These are phyloP conservation scores for Globisporangium polare DNA, from an alignment of 352 stramenopile species.

Conservation along the genomic window DNA sequence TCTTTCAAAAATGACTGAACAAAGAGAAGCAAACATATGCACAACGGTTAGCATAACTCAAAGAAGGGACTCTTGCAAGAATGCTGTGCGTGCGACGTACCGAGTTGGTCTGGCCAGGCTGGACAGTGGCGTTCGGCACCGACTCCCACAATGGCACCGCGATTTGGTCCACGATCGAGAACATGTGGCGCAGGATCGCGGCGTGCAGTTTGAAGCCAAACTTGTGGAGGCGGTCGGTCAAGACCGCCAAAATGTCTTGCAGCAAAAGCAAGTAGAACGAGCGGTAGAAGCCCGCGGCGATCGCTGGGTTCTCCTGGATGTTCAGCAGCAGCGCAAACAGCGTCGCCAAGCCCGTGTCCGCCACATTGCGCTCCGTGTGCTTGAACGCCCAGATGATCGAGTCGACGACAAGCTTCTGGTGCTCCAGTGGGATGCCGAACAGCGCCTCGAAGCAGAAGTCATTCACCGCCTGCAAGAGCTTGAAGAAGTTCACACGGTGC, in stretches of 20 bases:
- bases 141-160: slow-evolving; percentile 95
- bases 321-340: slow-evolving; percentile 96
- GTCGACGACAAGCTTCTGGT: slow-evolving; percentile 99
- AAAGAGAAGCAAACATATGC: neutral
- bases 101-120: slow-evolving; percentile 74
- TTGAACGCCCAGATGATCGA: slow-evolving; percentile 99
- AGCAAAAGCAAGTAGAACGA: slow-evolving; percentile 94
- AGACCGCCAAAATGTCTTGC: slow-evolving; percentile 95
- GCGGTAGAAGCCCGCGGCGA: slow-evolving; percentile 97
- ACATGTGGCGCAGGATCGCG: slow-evolving; percentile 97
- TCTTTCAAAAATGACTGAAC: slow-evolving; percentile 91
- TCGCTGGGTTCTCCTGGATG: slow-evolving; percentile 92
- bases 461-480: slow-evolving; percentile 94
- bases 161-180: slow-evolving; percentile 96
- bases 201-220: slow-evolving; percentile 98
- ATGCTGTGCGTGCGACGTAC: slow-evolving; percentile 24
- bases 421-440: slow-evolving; percentile 95
- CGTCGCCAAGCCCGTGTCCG: slow-evolving; percentile 96
- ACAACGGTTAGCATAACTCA: neutral
- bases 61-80: too few relatives aligned
- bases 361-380: slow-evolving; percentile 98
- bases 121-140: slow-evolving; percentile 66
- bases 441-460: slow-evolving; percentile 96
- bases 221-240: slow-evolving; percentile 99
- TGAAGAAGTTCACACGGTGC: slow-evolving; percentile 98